These are phyloP conservation scores for Nakaseomyces sp. DNA, from an alignment of 1,139 yeast genomes.

Conservation along the genomic window DNA sequence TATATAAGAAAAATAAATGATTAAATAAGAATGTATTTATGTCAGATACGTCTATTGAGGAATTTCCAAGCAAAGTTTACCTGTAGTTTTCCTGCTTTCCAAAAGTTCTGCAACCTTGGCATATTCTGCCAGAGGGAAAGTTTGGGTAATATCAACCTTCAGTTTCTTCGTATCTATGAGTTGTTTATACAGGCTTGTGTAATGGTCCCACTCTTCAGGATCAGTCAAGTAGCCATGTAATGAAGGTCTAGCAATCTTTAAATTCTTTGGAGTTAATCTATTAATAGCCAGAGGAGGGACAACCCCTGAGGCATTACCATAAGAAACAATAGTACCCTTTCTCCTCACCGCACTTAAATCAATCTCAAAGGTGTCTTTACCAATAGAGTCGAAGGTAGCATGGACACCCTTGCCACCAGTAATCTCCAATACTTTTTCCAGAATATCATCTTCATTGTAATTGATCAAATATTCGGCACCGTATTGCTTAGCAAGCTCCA, in stretches of 20 bases:
- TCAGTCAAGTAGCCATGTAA: constrained; percentile 44
- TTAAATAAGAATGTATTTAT: no score
- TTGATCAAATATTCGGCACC: constrained; percentile 75
- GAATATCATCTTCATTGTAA: constrained; percentile 43
- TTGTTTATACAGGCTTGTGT: constrained; percentile 40
- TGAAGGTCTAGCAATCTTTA: constrained; percentile 58
- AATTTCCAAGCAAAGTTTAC: constrained; percentile 59
- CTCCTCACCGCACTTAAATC: constrained; percentile 55
- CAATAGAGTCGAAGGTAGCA: constrained; percentile 73
- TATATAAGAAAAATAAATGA: no score
- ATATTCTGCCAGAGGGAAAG: constrained; percentile 58
- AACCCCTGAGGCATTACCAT: constrained; percentile 79
- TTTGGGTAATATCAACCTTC: constrained; percentile 43
- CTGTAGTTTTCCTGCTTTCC: constrained; percentile 69
- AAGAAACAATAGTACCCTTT: constrained; percentile 68
- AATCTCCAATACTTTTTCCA: constrained; percentile 50
- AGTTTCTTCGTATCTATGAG: constrained; percentile 43
- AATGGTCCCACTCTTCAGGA: constrained; percentile 51
- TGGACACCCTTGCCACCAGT: constrained; percentile 66
- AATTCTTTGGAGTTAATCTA: constrained; percentile 50
- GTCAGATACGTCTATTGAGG: constrained; percentile 38
- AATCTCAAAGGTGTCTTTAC: constrained; percentile 70
- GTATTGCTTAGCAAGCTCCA: constrained; percentile 46
- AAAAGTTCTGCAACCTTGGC: constrained; percentile 54
- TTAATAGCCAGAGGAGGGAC: constrained; percentile 56